Conservation (phyloP, 768 basidiomycete genomes). For the Pisolithus tinctorius region DNA sequence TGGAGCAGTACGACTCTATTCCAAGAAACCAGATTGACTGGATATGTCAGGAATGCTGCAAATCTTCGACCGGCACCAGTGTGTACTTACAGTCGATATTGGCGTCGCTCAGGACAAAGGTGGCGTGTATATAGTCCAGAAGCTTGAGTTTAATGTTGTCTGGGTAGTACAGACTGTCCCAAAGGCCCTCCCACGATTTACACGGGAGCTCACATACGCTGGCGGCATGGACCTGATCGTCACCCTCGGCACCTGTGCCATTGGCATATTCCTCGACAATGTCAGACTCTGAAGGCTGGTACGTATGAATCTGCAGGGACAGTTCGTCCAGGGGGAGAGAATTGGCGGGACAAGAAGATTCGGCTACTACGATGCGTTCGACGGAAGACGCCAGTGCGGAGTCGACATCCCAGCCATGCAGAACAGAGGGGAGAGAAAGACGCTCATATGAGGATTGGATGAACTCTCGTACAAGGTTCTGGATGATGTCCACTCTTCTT, state of each 20-base stretch:
- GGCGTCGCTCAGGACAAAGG: constrained; percentile 86
- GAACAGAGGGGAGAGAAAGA: constrained; percentile 60
- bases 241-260: constrained; percentile 43
- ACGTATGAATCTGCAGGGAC: constrained; percentile 77
- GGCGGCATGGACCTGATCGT: constrained; percentile 77
- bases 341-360: constrained; percentile 53
- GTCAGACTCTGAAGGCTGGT: constrained; percentile 68
- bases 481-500: constrained; percentile 69
- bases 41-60: constrained; percentile 1
- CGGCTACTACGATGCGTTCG: constrained; percentile 69
- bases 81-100: constrained; percentile 66
- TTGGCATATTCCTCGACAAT: constrained; percentile 70
- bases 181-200: constrained; percentile 79
- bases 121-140: constrained; percentile 92
- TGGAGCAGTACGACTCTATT: constrained; percentile 92
- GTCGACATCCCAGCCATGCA: constrained; percentile 77
- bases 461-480: constrained; percentile 53
- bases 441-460: constrained; percentile 52
- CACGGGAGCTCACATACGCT: constrained; percentile 87
- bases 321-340: constrained; percentile 53
- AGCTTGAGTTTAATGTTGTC: constrained; percentile 81
- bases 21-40: constrained; percentile 91
- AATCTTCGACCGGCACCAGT: background rate
- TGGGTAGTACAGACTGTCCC: constrained; percentile 86
- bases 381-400: constrained; percentile 67